Evolutionary conservation across 2,329 filamentous ascomycete genomes (phyloP), one percentile per base, ranked within the genome.

Genomic region (Sporothrix brasiliensis): DNA sequence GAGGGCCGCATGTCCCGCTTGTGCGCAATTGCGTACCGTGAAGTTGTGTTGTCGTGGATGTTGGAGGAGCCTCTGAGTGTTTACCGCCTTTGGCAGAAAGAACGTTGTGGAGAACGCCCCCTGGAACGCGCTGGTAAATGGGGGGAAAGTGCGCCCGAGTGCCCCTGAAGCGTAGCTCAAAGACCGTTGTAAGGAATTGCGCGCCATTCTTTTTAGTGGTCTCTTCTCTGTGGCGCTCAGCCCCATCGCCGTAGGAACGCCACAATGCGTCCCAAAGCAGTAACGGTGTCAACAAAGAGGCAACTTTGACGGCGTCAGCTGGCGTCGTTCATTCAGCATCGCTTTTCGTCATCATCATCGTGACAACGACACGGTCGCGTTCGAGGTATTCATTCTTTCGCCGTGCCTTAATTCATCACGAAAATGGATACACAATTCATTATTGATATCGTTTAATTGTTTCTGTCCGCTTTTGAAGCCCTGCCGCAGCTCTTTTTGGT

Each of bases 271-370:
- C 75, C 75, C 41, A 76, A 77, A 75, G 63, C 30, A 74, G 76
- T 73, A 76, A 72, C 70, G 60, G 73, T 67, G 74, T 78, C 77
- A 79, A 79, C 75, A 79, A 74, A 74, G 61, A 52, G 44, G 39
- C 61, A 63, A 65, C 61, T 30, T 21, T n/a, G 61, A 4, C 27
- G 13, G 21, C 60, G 41, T 65, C 41, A 30, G n/a, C 41, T 30
- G n/a, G 41, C 60, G 21, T 49, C 39, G 13, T 16, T 27, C 58
- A 61, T 24, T 24, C 41, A 5, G 34, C 6, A 34, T 34, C 34
- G 1, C 4, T 7, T 7, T 49, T 63, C 41, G 27, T 1, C 44
- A 65, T 47, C 21, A 39, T 21, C 13, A 47, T 47, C 16, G 50
- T 44, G 50, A 49, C 61, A 24, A 50, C 61, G 39, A 27, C 39